phyloP scores from a whole-genome alignment of 148 eudicot genomes.

The Tetragonia tetragonoides region DNA sequence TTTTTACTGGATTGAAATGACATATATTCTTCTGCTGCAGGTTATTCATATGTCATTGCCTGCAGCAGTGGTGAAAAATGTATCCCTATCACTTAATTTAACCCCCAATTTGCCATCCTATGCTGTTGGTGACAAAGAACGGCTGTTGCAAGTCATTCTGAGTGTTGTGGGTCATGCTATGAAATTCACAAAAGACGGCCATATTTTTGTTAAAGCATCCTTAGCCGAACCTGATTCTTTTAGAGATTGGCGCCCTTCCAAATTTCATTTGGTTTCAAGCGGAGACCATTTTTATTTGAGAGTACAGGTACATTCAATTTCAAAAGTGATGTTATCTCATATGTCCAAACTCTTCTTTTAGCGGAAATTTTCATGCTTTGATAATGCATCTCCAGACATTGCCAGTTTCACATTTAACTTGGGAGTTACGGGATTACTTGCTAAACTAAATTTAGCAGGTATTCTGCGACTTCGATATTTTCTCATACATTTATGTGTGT shows the following conservation, averaged over 20 bases:
- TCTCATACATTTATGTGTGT: neutral
- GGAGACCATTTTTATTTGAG: constrained; percentile 52
- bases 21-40: constrained; percentile 27
- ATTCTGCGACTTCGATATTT: too few relatives aligned
- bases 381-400: too few relatives aligned
- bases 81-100: constrained; percentile 43
- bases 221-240: constrained; percentile 45
- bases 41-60: constrained; percentile 51
- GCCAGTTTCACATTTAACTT: too few relatives aligned
- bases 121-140: constrained; percentile 66
- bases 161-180: constrained; percentile 69
- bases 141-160: constrained; percentile 60
- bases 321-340: neutral
- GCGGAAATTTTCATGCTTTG: too few relatives aligned
- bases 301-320: constrained; percentile 47
- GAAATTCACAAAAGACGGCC: constrained; percentile 65
- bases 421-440: too few relatives aligned
- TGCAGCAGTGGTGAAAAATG: constrained; percentile 53
- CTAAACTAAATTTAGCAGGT: too few relatives aligned
- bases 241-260: constrained; percentile 49
- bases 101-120: constrained; percentile 51
- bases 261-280: constrained; percentile 37
- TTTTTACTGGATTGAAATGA: neutral
- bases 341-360: too few relatives aligned
- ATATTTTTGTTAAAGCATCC: constrained; percentile 50